Evolutionary conservation across 495 filamentous ascomycete genomes (phyloP), one percentile per base, ranked within the genome.

Genomic region (Cercophora newfieldiana): DNA sequence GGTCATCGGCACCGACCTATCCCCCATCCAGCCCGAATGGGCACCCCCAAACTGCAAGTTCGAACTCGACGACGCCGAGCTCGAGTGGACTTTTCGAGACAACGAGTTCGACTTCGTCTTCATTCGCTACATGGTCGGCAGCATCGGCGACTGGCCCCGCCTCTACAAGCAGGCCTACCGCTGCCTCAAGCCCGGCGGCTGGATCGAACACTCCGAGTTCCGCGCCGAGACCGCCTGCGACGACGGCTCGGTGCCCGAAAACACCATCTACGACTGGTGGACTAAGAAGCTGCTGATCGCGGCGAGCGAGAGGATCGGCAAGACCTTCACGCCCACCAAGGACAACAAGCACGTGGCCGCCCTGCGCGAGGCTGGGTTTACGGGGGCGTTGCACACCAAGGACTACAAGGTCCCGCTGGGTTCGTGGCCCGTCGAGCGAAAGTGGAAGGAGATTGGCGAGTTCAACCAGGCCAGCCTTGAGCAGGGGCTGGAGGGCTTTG

Each of bases 101-200:
- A 75, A 84, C 51, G 64, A 71, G 56, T 91, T 90, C 69, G 89
- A 91, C 77, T 88, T 85, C 66, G 80, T 91, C 58, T 87, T 90
- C 75, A 78, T 85, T 5, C 82, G 86, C 33, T 75, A 79, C 14
- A 70, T 90, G 49, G 80, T 82, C 61, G 86, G 84, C 26, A 80
- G 77, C 22, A 79, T 90, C 51, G 69, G 66, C 12, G 80, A 90
- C 69, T 90, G 87, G 87, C 74, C 78, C 6, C 74, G 66, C 24
- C 76, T 79, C 1, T 75, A 79, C 44, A 22, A 65, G 33, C 66
- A 82, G 53, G 70, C 67, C 14, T 78, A 71, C 59, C 58, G 51
- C 0, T 57, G 67, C 5, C 68, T 79, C 29, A 80, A 78, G 61
- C 81, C 81, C 14, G 81, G 81, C 19, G 78, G 79, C 3, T 76